phyloP scores from a whole-genome alignment of 108 stramenopile species.

The Stephanodiscus minutulus region DNA sequence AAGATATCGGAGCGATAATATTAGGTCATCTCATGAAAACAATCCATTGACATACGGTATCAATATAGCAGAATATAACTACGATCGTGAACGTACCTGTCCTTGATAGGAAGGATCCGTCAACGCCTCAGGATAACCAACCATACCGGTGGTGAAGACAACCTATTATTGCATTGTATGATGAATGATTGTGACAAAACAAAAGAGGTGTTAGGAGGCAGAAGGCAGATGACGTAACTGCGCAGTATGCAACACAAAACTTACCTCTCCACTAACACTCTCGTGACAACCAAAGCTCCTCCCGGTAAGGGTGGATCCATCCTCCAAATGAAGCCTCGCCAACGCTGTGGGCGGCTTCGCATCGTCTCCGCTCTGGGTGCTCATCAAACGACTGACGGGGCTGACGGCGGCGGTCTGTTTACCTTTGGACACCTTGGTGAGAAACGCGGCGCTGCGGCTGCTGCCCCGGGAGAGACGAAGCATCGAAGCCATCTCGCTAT shows the following conservation, averaged over 20 bases:
- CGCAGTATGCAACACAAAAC: constrained; percentile 2
- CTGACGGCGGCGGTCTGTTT: neutral
- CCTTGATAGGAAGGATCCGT: constrained; percentile 99
- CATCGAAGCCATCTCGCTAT: constrained; percentile 33
- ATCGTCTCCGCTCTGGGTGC: constrained; percentile 74
- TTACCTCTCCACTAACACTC: constrained; percentile 80
- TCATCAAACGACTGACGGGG: constrained; percentile 32
- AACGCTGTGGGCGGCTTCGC: constrained; percentile 67
- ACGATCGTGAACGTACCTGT: constrained; percentile 63
- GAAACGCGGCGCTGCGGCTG: constrained; percentile 17
- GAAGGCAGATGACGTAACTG: neutral
- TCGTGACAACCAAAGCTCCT: constrained; percentile 79
- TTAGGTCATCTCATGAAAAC: neutral
- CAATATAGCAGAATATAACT: neutral
- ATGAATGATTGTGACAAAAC: constrained; percentile 1
- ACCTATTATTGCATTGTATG: constrained; percentile 63
- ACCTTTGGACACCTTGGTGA: neutral
- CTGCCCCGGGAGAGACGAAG: constrained; percentile 34
- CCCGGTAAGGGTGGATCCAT: constrained; percentile 76
- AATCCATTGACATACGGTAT: neutral
- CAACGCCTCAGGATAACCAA: constrained; percentile 97
- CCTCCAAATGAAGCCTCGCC: constrained; percentile 80
- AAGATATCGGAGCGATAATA: constrained; percentile 1
- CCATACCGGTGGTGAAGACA: constrained; percentile 99
- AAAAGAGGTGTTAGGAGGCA: constrained; percentile 9